Evolutionary conservation across 805 yeast genomes (phyloP).

Genomic region (Kuraishia capsulata): DNA sequence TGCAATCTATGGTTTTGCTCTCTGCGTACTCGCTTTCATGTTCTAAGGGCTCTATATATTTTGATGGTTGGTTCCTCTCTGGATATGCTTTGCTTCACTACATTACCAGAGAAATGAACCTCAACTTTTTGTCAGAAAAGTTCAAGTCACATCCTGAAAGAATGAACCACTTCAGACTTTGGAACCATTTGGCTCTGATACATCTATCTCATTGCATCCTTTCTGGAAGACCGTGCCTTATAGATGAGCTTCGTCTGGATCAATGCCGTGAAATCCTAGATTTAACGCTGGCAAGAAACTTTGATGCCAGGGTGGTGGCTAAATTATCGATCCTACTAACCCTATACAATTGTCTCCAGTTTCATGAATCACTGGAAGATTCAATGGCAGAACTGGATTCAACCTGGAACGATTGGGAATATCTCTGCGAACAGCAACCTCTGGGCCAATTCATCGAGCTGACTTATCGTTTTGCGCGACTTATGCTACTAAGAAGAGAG

Average conservation of each 20-base stretch:
- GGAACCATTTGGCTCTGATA: slow-evolving; percentile 61
- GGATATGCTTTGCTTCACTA: slow-evolving; percentile 57
- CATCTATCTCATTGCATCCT: slow-evolving; percentile 55
- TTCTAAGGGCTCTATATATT: slow-evolving; percentile 37
- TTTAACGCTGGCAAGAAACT: slow-evolving; percentile 52
- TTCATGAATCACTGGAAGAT: slow-evolving; percentile 13
- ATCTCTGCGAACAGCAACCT: slow-evolving; percentile 13
- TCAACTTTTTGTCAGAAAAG: slow-evolving; percentile 14
- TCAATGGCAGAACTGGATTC: slow-evolving; percentile 14
- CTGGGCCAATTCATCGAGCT: slow-evolving; percentile 9
- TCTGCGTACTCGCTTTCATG: slow-evolving; percentile 53
- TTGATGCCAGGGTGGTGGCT: slow-evolving; percentile 70
- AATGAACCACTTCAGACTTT: slow-evolving; percentile 45
- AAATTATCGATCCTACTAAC: slow-evolving; percentile 52
- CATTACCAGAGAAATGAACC: slow-evolving; percentile 37
- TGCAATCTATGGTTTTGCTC: slow-evolving; percentile 55
- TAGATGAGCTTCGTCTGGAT: slow-evolving; percentile 51
- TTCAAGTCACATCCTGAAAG: slow-evolving; percentile 18
- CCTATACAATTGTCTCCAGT: slow-evolving; percentile 52
- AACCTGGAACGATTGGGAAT: slow-evolving; percentile 15
- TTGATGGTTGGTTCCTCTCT: slow-evolving; percentile 66
- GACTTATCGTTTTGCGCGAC: slow-evolving; percentile 11
- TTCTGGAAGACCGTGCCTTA: slow-evolving; percentile 59
- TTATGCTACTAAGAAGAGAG: slow-evolving; percentile 16
- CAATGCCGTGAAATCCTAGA: slow-evolving; percentile 51